These are phyloP conservation scores for Yueomyces sp. DNA, from an alignment of 1,139 yeast genomes.

Conservation along the genomic window DNA sequence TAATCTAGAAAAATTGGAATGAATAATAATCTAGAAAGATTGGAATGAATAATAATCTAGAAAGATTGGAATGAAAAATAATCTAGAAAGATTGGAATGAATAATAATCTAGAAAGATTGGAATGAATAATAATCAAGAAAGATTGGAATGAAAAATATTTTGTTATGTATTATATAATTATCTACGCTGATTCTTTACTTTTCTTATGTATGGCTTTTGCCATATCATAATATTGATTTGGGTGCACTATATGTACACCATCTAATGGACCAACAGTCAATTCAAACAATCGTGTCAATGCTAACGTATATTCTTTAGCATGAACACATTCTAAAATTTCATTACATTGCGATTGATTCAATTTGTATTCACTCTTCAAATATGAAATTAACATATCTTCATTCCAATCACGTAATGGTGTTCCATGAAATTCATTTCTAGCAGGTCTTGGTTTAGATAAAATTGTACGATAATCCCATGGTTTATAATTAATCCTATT, in stretches of 20 bases:
- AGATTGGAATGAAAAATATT: too few relatives aligned
- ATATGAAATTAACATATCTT: constrained; percentile 45
- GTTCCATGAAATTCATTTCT: constrained; percentile 80
- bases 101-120: too few relatives aligned
- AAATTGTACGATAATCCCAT: constrained; percentile 69
- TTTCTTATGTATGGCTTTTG: not conserved
- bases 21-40: too few relatives aligned
- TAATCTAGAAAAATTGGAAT: too few relatives aligned
- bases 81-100: too few relatives aligned
- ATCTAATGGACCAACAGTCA: constrained; percentile 25
- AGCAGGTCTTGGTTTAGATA: constrained; percentile 60
- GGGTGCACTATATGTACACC: constrained; percentile 67
- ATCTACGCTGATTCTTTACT: too few relatives aligned
- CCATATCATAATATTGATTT: constrained; percentile 63
- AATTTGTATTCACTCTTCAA: constrained; percentile 34
- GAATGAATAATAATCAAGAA: too few relatives aligned
- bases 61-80: too few relatives aligned
- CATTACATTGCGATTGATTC: constrained; percentile 53
- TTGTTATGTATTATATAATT: too few relatives aligned
- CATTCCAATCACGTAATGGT: constrained; percentile 68
- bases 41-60: too few relatives aligned
- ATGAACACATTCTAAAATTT: constrained; percentile 52
- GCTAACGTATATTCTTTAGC: constrained; percentile 70
- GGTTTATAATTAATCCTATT: constrained; percentile 77
- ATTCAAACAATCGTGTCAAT: constrained; percentile 80